Conservation (phyloP, 2,329 filamentous ascomycete species). For the Arthrobotrys megalospora region DNA sequence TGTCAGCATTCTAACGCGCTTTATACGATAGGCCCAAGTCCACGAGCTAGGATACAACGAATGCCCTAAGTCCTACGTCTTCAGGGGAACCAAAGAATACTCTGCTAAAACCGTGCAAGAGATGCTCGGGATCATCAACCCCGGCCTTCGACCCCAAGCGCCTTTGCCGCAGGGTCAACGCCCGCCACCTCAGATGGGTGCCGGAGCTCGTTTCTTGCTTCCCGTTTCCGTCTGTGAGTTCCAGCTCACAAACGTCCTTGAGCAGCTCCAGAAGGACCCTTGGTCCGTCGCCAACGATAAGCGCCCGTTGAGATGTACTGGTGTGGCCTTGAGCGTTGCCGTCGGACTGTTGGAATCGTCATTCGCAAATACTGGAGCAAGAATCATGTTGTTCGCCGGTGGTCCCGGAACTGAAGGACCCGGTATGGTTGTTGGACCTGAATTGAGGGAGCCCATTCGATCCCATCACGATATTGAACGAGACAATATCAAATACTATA, state of each 20-base stretch:
- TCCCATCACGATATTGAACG: conserved; percentile 99
- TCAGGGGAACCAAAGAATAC: conserved; percentile 98
- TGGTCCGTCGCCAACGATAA: conserved; percentile 97
- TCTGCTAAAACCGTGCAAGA: conserved; percentile 99
- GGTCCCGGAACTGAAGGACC: conserved; percentile 96
- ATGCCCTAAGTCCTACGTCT: conserved; percentile 98
- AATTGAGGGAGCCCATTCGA: conserved; percentile 94
- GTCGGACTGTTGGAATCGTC: conserved; percentile 92
- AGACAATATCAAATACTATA: conserved; percentile 99
- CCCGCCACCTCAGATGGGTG: conserved; percentile 76
- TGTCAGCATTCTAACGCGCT: conserved; percentile 21
- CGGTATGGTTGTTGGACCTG: conserved; percentile 95
- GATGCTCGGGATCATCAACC: conserved; percentile 88
- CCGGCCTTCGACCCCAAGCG: conserved; percentile 80
- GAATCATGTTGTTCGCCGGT: conserved; percentile 97
- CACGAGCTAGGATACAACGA: conserved; percentile 98
- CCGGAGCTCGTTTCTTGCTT: conserved; percentile 89
- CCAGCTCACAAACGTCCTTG: conserved; percentile 94
- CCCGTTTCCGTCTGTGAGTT: conserved; percentile 97
- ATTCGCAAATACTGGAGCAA: conserved; percentile 93
- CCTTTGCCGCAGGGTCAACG: conserved; percentile 74
- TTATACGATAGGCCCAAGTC: conserved; percentile 79
- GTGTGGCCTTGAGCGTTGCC: conserved; percentile 95
- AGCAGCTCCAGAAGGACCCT: conserved; percentile 95
- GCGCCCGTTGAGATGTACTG: conserved; percentile 90